Conservation (phyloP, 805 yeast species). For the Lipomyces mesembrius region DNA sequence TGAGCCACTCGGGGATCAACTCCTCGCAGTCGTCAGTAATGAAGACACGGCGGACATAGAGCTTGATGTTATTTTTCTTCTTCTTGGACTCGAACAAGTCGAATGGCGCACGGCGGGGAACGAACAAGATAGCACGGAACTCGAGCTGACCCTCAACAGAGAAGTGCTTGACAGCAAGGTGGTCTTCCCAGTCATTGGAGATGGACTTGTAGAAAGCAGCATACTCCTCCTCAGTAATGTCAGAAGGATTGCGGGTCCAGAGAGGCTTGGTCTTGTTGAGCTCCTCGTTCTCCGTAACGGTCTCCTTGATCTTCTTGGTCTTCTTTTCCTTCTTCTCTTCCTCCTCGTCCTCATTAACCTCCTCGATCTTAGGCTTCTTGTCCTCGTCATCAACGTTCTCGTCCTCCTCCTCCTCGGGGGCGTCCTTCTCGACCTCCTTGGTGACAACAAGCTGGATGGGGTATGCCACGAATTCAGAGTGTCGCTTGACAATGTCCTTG, state of each 20-base stretch:
- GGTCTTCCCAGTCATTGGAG: slow-evolving; percentile 99
- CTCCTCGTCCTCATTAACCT: slow-evolving; percentile 70
- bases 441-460: slow-evolving; percentile 98
- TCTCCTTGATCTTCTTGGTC: slow-evolving; percentile 89
- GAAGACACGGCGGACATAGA: slow-evolving; percentile 98
- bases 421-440: slow-evolving; percentile 98
- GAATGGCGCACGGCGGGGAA: slow-evolving; percentile 99
- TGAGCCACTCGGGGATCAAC: slow-evolving; percentile 98
- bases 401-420: slow-evolving; percentile 75
- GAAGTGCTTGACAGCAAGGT: slow-evolving; percentile 98
- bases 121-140: slow-evolving; percentile 95
- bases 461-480: slow-evolving; percentile 98
- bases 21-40: slow-evolving; percentile 99
- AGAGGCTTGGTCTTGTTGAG: slow-evolving; percentile 98
- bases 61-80: slow-evolving; percentile 98
- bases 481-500: slow-evolving; percentile 99
- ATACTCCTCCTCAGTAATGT: slow-evolving; percentile 96
- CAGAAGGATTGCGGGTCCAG: slow-evolving; percentile 99
- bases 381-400: slow-evolving; percentile 63
- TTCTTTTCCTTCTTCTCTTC: slow-evolving; percentile 73
- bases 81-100: slow-evolving; percentile 97
- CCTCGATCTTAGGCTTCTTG: slow-evolving; percentile 77
- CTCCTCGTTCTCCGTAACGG: slow-evolving; percentile 95
- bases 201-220: slow-evolving; percentile 99
- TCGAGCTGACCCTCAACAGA: slow-evolving; percentile 99